Percentiles rank a stretch among this genome's conserved stretches.
These are phyloP conservation scores for Cruciata laevipes DNA, from an alignment of 257 asterid genomes.

Conservation along the genomic window DNA sequence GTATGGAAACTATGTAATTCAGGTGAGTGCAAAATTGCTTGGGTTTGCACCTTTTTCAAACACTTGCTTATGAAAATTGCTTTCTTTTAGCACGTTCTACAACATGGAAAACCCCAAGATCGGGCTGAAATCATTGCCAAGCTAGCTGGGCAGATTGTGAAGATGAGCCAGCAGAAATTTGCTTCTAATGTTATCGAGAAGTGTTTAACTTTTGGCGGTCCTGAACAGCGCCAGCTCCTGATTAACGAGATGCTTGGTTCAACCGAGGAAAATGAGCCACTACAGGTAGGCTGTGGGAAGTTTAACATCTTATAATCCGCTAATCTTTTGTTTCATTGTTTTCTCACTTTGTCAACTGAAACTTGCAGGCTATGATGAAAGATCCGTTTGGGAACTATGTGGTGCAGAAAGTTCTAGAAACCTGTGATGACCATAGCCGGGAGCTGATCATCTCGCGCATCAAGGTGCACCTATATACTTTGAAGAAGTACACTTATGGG, in stretches of 20 bases:
- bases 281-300: constrained; percentile 50
- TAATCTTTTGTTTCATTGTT: neutral
- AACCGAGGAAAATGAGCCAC: constrained; percentile 75
- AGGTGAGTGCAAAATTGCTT: constrained; percentile 61
- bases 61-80: neutral
- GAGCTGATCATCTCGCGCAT: constrained; percentile 71
- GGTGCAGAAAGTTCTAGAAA: constrained; percentile 85
- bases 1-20: constrained; percentile 85
- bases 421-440: constrained; percentile 65
- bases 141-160: constrained; percentile 80
- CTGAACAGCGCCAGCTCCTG: constrained; percentile 60
- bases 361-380: constrained; percentile 83
- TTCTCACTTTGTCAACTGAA: neutral
- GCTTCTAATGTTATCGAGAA: constrained; percentile 94
- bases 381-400: constrained; percentile 88
- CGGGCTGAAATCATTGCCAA: constrained; percentile 56
- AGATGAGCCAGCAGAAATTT: constrained; percentile 87
- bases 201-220: constrained; percentile 67
- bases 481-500: constrained; percentile 83
- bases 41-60: neutral
- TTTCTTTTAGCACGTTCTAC: constrained; percentile 60
- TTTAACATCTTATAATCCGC: neutral
- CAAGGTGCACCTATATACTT: constrained; percentile 66
- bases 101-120: constrained; percentile 71
- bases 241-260: constrained; percentile 85